Conservation (phyloP, 106 monocot genomes). For the Iris macrosiphon region DNA sequence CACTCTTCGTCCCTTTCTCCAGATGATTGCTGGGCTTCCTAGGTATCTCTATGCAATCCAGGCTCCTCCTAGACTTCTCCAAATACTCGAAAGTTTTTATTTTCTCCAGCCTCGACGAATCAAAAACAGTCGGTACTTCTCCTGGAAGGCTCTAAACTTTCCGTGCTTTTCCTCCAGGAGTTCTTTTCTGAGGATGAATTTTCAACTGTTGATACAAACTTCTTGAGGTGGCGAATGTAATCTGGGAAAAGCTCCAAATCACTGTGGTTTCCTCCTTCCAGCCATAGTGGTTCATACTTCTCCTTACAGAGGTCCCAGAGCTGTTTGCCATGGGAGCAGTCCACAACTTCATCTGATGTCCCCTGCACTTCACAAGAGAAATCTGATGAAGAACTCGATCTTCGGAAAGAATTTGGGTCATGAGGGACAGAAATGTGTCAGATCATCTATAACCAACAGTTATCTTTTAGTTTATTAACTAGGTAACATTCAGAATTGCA, state of each 20-base stretch:
- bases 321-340: conserved; percentile 17
- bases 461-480: too few species aligned
- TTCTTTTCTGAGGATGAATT: conserved; percentile 3
- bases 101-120: conserved; percentile 28
- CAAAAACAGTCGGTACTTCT: conserved; percentile 11
- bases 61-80: conserved; percentile 48
- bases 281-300: conserved; percentile 21
- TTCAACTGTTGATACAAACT: conserved; percentile 9
- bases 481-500: too few species aligned
- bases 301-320: conserved; percentile 25
- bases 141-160: conserved; percentile 18
- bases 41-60: conserved; percentile 38
- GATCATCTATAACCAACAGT: too few species aligned
- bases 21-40: conserved; percentile 25
- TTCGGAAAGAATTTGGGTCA: too few species aligned
- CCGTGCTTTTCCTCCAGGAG: conserved; percentile 21
- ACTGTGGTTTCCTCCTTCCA: conserved; percentile 25
- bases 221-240: conserved; percentile 13
- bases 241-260: conserved; percentile 20
- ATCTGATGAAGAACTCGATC: too few species aligned
- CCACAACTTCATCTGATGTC: conserved; percentile 20
- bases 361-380: conserved; percentile 9
- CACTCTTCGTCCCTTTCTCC: conserved; percentile 48
- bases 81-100: conserved; percentile 29
- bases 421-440: too few species aligned